Evolutionary conservation across 2,329 filamentous ascomycete genomes (phyloP), one percentile per base, ranked within the genome.

Genomic region (Pochonia chlamydosporia): DNA sequence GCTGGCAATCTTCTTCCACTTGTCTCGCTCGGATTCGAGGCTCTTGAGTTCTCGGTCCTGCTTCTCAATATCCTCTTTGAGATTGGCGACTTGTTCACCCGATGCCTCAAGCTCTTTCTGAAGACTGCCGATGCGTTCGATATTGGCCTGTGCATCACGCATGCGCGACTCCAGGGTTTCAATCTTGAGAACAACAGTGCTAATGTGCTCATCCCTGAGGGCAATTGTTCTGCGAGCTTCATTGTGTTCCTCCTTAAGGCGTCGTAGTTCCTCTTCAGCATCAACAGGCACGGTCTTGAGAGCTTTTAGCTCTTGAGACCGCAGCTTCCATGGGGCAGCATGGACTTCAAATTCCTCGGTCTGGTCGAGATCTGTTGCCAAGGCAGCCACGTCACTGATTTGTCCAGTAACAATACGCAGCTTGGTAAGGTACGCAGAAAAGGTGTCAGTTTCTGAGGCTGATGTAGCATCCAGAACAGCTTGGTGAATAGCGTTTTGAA

Each of bases 121-220:
- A 11, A 89, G 73, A 46, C 82, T 80, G 18, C 73, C 72, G 54
- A 89, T 87, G 44, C 76, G 77, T 43, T 82, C 80, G 13, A 87
- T 81, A 66, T 92, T 91, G 62, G 86, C 82, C 54, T 83, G 82
- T 5, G 88, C 87, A 60, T 95, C 90, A 49, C 84, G 82, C 84
- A 93, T 91, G 48, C 89, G 79, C 7, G 88, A 87, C 64, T 95
- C 88, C 31, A 97, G 81, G 35, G 93, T 88, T 66, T 96, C 92
- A 56, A 96, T 95, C 65, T 93, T 91, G 56, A 96, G 85, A n/a
- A 85, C 80, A 21, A 88, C 79, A 49, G 95, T 92, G 64, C 95
- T 90, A 44, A 95, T 80, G 30, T 85, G 84, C 62, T 91, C 87
- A 54, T 96, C 89, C 52, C 85, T 83, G 53, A 84, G 78, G 1